These are phyloP conservation scores for Globisporangium paddicum DNA, from an alignment of 352 stramenopile genomes.

Conservation along the genomic window DNA sequence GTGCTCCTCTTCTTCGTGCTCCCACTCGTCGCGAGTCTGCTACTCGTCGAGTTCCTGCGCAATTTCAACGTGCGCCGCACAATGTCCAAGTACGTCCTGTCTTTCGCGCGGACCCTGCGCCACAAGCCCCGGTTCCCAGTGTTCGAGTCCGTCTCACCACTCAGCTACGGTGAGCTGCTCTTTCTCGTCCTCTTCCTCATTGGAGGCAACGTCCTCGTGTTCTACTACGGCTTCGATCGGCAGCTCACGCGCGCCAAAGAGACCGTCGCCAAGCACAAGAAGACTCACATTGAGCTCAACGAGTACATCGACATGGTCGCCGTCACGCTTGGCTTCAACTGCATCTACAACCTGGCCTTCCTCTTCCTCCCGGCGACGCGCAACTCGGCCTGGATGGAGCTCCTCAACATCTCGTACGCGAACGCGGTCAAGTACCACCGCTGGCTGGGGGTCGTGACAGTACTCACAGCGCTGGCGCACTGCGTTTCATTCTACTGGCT, in stretches of 20 bases:
- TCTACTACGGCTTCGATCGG: conserved; percentile 13
- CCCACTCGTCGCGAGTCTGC: conserved; percentile 27
- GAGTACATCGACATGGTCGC: conserved; percentile 12
- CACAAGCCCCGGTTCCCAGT: conserved; percentile 24
- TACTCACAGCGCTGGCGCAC: conserved; percentile 35
- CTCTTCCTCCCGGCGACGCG: conserved; percentile 52
- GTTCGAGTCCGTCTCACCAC: conserved; percentile 20
- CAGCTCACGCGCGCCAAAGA: neutral
- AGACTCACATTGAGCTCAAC: conserved; percentile 4
- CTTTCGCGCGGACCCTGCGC: conserved; percentile 28
- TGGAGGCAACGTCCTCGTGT: conserved; percentile 17
- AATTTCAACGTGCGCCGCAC: conserved; percentile 34
- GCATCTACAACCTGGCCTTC: conserved; percentile 61
- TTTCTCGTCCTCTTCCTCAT: conserved; percentile 18
- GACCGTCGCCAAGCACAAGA: neutral
- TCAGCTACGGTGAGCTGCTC: conserved; percentile 22
- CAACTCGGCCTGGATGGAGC: conserved; percentile 64
- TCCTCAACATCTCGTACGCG: conserved; percentile 53
- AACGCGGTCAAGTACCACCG: conserved; percentile 63
- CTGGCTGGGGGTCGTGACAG: conserved; percentile 41
- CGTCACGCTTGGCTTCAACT: conserved; percentile 33
- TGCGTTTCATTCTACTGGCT: conserved; percentile 43
- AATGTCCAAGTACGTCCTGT: conserved; percentile 24
- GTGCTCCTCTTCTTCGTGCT: conserved; percentile 39
- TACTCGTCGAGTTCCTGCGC: conserved; percentile 37